Evolutionary conservation across 2,329 filamentous ascomycete species (phyloP), one percentile per base, ranked within the genome.

Genomic region (Tolypocladium nubicola): DNA sequence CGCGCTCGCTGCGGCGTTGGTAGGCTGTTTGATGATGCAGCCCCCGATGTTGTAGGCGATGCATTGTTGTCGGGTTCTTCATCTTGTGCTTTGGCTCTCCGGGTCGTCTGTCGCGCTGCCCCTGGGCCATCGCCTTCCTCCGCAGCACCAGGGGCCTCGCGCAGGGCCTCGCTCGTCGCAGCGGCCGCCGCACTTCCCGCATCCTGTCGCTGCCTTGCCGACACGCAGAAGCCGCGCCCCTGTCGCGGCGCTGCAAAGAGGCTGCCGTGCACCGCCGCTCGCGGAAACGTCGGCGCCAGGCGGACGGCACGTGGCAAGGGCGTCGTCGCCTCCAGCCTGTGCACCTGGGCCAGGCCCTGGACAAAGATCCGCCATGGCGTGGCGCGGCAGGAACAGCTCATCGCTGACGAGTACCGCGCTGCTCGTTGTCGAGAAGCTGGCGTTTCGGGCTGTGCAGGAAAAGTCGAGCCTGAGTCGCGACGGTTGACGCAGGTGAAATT

Each of bases 381-480:
- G 8, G 69, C 71, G 58, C 76, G 74, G 60, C 79, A 82, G 26
- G 73, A 67, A 64, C 79, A 81, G 60, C 65, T 71, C 79, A 81
- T 81, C 53, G 60, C 63, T 61, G 59, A 40, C 30, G 47, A n/a
- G 19, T 35, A 19, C 19, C 47, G 47, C 30, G 47, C 47, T 37
- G 30, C 47, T 52, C 47, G 47, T 35, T 21, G 52, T 54, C 52
- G 39, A 58, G 45, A 53, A 57, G 53, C 39, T 54, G 55, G 55
- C 35, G 26, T 55, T 43, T 56, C 38, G 23, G 21, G 26, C 13
- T 41, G 13, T 54, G 52, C 52, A 40, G 21, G 52, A 53, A 53
- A 53, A 53, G 52, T 53, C 52, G 52, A 53, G 47, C 16, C 47
- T 30, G 47, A 52, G 47, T 14, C 47, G 47, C 45, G 45, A 33